phyloP scores from a whole-genome alignment of 2,329 filamentous ascomycete species.

The Colletotrichum australisinense region DNA sequence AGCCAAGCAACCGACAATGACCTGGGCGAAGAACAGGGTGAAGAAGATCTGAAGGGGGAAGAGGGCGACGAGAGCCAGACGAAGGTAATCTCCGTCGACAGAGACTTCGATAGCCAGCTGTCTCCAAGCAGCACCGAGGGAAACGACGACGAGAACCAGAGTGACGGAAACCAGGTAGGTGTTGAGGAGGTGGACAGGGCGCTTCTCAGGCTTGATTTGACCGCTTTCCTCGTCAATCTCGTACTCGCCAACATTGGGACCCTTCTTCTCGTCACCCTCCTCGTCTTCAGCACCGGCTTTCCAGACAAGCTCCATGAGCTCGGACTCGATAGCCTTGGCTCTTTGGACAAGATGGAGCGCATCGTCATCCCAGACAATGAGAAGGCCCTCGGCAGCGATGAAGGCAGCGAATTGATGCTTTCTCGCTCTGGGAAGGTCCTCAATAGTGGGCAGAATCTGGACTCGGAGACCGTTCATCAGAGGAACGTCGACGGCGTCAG shows the following conservation, averaged over 20 bases:
- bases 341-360: constrained; percentile 76
- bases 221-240: constrained; percentile 81
- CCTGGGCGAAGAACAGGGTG: constrained; percentile 83
- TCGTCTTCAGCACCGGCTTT: constrained; percentile 66
- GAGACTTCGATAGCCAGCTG: constrained; percentile 76
- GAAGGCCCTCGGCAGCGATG: constrained; percentile 74
- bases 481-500: constrained; percentile 79
- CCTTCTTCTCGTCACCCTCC: constrained; percentile 63
- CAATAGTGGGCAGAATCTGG: constrained; percentile 78
- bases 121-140: constrained; percentile 77
- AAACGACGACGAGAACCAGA: constrained; percentile 71
- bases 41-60: constrained; percentile 83
- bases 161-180: constrained; percentile 75
- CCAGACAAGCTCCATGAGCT: constrained; percentile 84
- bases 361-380: constrained; percentile 88
- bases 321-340: constrained; percentile 78
- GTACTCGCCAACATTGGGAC: constrained; percentile 55
- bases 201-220: constrained; percentile 71
- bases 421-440: constrained; percentile 76
- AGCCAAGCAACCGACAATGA: constrained; percentile 79
- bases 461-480: constrained; percentile 81
- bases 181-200: constrained; percentile 77
- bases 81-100: constrained; percentile 71
- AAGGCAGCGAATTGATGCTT: constrained; percentile 88
- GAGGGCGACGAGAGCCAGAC: constrained; percentile 73